These are phyloP conservation scores for Botrytis fabae DNA, from an alignment of 2,329 filamentous ascomycete species.

Conservation along the genomic window DNA sequence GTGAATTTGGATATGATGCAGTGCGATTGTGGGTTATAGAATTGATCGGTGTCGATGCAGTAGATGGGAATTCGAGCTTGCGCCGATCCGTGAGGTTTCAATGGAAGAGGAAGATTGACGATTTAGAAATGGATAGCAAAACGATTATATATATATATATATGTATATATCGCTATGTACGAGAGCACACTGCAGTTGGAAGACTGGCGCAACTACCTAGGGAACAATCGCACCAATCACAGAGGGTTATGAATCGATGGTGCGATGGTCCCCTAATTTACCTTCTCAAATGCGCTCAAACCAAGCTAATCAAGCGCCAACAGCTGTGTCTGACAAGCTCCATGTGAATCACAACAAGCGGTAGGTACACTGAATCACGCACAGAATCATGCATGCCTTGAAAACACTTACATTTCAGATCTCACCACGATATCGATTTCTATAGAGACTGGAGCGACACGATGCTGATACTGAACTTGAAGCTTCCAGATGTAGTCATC, in stretches of 20 bases:
- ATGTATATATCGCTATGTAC: not conserved
- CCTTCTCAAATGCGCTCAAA: slow-evolving; percentile 24
- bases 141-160: slow-evolving; percentile 1
- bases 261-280: slow-evolving; percentile 9
- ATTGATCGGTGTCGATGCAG: not conserved
- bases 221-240: slow-evolving; percentile 1
- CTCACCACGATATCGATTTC: no score
- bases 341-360: not conserved
- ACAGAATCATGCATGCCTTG: not conserved
- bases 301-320: slow-evolving; percentile 1
- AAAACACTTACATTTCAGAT: not conserved
- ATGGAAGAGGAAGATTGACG: not conserved
- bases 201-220: not conserved
- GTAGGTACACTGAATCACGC: not conserved
- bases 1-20: not conserved
- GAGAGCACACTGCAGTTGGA: not conserved
- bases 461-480: no score
- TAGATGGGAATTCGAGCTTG: not conserved
- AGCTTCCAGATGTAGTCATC: not conserved
- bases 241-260: not conserved
- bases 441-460: no score
- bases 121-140: not conserved
- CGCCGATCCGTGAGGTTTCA: not conserved
- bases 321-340: slow-evolving; percentile 4
- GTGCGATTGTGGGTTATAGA: not conserved